Percentiles rank a stretch among this genome's conserved stretches.
phyloP scores from a whole-genome alignment of 768 basidiomycete genomes.

The Boletus rubroflammeus region DNA sequence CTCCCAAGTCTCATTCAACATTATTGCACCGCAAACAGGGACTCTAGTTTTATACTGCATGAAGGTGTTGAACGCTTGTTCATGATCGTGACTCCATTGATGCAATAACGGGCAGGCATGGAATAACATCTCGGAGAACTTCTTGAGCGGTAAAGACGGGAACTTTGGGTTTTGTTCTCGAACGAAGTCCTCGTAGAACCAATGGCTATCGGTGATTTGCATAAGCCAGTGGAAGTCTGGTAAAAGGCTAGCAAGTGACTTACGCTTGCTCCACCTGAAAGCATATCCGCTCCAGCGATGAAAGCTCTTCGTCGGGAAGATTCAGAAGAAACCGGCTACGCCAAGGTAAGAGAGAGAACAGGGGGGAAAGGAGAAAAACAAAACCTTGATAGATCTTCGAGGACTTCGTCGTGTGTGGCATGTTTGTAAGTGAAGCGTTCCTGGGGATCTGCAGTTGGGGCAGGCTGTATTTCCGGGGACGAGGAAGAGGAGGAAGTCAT shows the following conservation, averaged over 20 bases:
- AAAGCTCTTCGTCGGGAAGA: conserved; percentile 89
- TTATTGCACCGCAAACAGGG: conserved; percentile 95
- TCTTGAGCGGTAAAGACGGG: conserved; percentile 85
- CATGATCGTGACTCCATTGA: conserved; percentile 81
- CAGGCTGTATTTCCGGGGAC: conserved; percentile 64
- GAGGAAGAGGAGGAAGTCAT: conserved; percentile 81
- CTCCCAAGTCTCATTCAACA: conserved; percentile 89
- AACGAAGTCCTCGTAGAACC: conserved; percentile 99
- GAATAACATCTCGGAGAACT: conserved; percentile 91
- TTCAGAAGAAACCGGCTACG: conserved; percentile 92
- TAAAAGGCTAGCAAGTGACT: conserved; percentile 32
- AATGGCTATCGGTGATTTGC: conserved; percentile 60
- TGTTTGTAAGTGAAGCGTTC: conserved; percentile 59
- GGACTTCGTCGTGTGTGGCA: conserved; percentile 77
- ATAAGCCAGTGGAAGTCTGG: conserved; percentile 13
- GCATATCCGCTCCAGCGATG: conserved; percentile 88
- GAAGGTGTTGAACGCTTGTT: conserved; percentile 82
- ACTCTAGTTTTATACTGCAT: conserved; percentile 96
- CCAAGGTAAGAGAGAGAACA: conserved; percentile 13
- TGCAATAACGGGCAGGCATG: conserved; percentile 77
- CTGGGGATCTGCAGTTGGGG: conserved; percentile 38
- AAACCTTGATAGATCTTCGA: conserved; percentile 89
- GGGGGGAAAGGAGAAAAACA: conserved; percentile 12
- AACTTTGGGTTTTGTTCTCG: conserved; percentile 86
- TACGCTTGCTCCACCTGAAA: conserved; percentile 99